Evolutionary conservation across 2,329 filamentous ascomycete species (phyloP).

Genomic region (Aspergillus sp.): DNA sequence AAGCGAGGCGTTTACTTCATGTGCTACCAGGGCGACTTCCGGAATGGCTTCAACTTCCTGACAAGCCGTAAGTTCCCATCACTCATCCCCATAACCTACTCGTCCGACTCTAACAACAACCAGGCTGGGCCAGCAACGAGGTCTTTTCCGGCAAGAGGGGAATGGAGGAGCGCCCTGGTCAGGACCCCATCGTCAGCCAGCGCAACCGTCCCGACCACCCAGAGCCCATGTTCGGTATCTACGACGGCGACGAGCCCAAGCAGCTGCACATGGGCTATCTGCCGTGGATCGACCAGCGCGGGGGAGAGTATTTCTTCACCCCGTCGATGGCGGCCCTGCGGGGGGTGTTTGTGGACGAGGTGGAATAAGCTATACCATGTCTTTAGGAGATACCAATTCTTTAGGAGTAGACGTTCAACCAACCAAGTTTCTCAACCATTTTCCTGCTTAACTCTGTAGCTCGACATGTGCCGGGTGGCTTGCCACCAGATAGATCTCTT

Average conservation of each 20-base stretch:
- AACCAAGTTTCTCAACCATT: too few relatives aligned
- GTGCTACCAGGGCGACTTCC: constrained; percentile 43
- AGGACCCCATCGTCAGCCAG: constrained; percentile 17
- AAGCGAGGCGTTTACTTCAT: constrained; percentile 44
- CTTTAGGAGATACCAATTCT: too few relatives aligned
- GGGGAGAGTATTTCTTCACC: constrained; percentile 46
- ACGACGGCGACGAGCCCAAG: constrained; percentile 3
- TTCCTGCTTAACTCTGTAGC: too few relatives aligned
- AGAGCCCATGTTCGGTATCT: background rate
- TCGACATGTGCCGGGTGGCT: too few relatives aligned
- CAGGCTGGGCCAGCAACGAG: constrained; percentile 18
- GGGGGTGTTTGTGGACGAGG: too few relatives aligned
- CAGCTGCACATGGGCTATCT: constrained; percentile 15
- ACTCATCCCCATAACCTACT: too few relatives aligned
- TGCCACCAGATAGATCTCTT: too few relatives aligned
- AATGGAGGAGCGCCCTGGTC: constrained; percentile 9
- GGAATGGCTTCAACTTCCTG: constrained; percentile 33
- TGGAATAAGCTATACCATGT: too few relatives aligned
- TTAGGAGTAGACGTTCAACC: too few relatives aligned
- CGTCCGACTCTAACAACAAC: too few relatives aligned
- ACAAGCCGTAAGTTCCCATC: constrained; percentile 13
- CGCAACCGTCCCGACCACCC: constrained; percentile 8
- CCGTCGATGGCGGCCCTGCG: constrained; percentile 32
- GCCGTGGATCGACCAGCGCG: constrained; percentile 37
- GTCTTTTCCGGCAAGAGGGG: constrained; percentile 12